Conservation (phyloP, 1,139 yeast genomes). For the Blastobotrys arbuscula region DNA sequence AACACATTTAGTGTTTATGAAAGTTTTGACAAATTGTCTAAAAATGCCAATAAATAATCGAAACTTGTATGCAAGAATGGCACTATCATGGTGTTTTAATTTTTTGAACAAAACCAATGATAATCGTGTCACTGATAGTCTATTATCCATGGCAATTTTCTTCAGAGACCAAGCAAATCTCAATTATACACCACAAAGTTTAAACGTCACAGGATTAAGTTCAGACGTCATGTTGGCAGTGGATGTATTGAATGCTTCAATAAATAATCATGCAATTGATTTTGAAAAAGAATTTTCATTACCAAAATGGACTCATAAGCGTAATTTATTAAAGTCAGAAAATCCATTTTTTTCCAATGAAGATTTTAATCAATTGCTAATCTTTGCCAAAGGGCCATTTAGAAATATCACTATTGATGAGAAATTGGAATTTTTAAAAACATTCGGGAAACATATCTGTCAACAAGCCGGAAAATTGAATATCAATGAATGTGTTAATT, state of each 20-base stretch:
- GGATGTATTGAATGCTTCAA: background rate
- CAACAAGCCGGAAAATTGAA: background rate
- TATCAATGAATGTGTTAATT: background rate
- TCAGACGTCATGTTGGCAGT: constrained; percentile 2
- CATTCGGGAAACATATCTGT: background rate
- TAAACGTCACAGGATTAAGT: background rate
- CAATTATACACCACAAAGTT: background rate
- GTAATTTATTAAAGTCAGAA: background rate
- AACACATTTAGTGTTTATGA: background rate
- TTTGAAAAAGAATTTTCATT: background rate
- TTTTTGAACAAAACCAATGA: background rate
- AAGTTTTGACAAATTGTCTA: background rate
- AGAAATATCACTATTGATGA: background rate
- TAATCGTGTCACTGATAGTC: background rate
- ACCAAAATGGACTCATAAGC: background rate
- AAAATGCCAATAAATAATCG: background rate
- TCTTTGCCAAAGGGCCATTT: constrained; percentile 6
- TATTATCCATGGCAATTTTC: background rate
- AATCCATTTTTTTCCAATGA: no score
- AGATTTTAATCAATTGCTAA: background rate
- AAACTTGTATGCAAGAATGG: background rate
- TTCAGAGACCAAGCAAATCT: background rate
- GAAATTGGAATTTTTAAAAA: background rate
- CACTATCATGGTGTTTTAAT: background rate
- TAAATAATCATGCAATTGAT: background rate